These are phyloP conservation scores for Leccinum barrowsii DNA, from an alignment of 768 basidiomycete genomes.

Conservation along the genomic window DNA sequence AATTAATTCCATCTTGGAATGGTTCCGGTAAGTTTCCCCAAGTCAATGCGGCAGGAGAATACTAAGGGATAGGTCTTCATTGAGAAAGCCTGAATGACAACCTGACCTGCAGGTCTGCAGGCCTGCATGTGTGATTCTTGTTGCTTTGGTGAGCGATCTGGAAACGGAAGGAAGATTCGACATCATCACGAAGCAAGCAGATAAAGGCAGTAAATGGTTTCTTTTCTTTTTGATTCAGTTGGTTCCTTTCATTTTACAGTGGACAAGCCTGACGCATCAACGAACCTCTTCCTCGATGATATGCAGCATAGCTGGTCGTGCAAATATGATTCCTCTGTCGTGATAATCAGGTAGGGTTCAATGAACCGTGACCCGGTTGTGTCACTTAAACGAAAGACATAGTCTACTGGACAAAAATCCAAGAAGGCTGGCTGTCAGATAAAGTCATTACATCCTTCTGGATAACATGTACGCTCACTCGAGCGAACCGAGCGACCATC, in stretches of 20 bases:
- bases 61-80: not conserved
- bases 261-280: not conserved
- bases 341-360: not conserved
- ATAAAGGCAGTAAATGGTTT: conserved; percentile 34
- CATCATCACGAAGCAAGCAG: conserved; percentile 40
- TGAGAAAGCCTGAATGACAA: conserved; percentile 18
- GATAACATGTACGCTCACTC: not conserved
- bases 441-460: conserved; percentile 18
- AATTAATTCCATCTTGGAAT: not conserved
- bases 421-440: conserved; percentile 26
- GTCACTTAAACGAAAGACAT: not conserved
- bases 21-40: not conserved
- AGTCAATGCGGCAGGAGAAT: conserved; percentile 4
- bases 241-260: not conserved
- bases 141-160: conserved; percentile 12
- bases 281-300: conserved; percentile 28
- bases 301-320: conserved; percentile 38
- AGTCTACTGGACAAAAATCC: not conserved
- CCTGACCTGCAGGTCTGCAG: conserved; percentile 3
- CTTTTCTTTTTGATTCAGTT: conserved; percentile 11
- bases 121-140: conserved; percentile 14
- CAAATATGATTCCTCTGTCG: conserved; percentile 33
- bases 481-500: not conserved
- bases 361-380: too few species aligned
- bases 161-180: conserved; percentile 25